phyloP scores from a whole-genome alignment of 1,284 basidiomycete genomes.

The Amylostereum chailletii region DNA sequence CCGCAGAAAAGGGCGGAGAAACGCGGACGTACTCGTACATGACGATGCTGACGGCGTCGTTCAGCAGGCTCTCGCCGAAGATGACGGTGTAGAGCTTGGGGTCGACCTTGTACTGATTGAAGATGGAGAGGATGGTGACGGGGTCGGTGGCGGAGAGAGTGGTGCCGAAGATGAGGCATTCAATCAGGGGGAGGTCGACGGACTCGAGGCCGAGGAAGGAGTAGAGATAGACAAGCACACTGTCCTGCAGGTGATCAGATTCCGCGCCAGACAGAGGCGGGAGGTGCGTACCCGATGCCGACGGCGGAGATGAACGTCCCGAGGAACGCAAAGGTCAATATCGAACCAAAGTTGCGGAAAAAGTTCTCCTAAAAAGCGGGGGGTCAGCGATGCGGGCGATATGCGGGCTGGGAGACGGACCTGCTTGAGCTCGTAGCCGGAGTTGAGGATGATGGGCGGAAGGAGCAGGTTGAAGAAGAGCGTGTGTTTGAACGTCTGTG shows the following conservation, averaged over 20 bases:
- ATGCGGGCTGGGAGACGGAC: constrained; percentile 29
- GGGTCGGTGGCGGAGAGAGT: constrained; percentile 97
- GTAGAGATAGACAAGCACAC: constrained; percentile 93
- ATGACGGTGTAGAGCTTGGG: constrained; percentile 97
- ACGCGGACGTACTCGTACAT: constrained; percentile 92
- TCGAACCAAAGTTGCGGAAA: constrained; percentile 95
- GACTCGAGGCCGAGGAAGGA: constrained; percentile 87
- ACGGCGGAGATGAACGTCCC: constrained; percentile 97
- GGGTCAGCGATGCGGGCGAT: neutral
- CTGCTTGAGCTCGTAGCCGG: constrained; percentile 96
- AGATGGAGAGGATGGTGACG: constrained; percentile 97
- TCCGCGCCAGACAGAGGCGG: neutral
- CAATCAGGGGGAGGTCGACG: constrained; percentile 72
- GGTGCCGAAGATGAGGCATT: constrained; percentile 95
- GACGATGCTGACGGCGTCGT: constrained; percentile 99
- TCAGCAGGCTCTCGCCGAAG: constrained; percentile 94
- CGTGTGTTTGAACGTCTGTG: constrained; percentile 90
- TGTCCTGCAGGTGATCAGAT: constrained; percentile 44
- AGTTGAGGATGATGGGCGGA: constrained; percentile 97
- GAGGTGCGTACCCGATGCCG: constrained; percentile 76
- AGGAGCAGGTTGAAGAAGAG: constrained; percentile 97
- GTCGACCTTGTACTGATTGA: constrained; percentile 98
- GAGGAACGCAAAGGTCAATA: constrained; percentile 92
- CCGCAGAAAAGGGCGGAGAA: constrained; percentile 1
- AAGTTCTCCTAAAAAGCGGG: constrained; percentile 74